These are phyloP conservation scores for Claviceps spartinae DNA, from an alignment of 2,329 filamentous ascomycete species.

Conservation along the genomic window DNA sequence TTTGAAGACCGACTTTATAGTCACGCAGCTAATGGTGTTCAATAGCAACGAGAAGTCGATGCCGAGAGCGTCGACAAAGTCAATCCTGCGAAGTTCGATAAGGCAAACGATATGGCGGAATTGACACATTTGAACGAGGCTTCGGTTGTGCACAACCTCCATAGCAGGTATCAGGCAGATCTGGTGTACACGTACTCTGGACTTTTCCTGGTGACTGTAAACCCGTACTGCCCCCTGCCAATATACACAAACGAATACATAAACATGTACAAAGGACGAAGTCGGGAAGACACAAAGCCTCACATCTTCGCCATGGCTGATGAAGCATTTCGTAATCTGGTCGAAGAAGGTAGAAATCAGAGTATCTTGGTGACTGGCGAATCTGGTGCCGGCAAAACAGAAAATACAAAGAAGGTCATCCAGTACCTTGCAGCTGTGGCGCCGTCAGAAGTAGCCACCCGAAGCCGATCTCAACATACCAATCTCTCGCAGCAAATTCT, in stretches of 20 bases:
- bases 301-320: slow-evolving; percentile 98
- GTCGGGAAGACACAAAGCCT: slow-evolving; percentile 84
- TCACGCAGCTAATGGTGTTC: slow-evolving; percentile 9
- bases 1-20: background rate
- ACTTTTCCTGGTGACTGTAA: slow-evolving; percentile 90
- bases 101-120: slow-evolving; percentile 98
- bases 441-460: slow-evolving; percentile 58
- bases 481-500: slow-evolving; percentile 94
- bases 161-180: slow-evolving; percentile 89
- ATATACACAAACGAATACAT: slow-evolving; percentile 96
- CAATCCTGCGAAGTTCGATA: slow-evolving; percentile 98
- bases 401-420: slow-evolving; percentile 99
- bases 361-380: slow-evolving; percentile 97
- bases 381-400: slow-evolving; percentile 94
- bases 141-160: slow-evolving; percentile 92
- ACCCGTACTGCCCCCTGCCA: slow-evolving; percentile 86
- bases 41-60: slow-evolving; percentile 73
- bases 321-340: slow-evolving; percentile 86
- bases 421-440: slow-evolving; percentile 95
- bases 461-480: slow-evolving; percentile 51
- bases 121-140: slow-evolving; percentile 95
- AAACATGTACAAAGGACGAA: slow-evolving; percentile 93
- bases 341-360: slow-evolving; percentile 91
- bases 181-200: slow-evolving; percentile 98
- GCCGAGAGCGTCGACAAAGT: slow-evolving; percentile 90